Evolutionary conservation across 306 rosid genomes (phyloP), one percentile per base, ranked within the genome.

Genomic region (Vicia sativa): DNA sequence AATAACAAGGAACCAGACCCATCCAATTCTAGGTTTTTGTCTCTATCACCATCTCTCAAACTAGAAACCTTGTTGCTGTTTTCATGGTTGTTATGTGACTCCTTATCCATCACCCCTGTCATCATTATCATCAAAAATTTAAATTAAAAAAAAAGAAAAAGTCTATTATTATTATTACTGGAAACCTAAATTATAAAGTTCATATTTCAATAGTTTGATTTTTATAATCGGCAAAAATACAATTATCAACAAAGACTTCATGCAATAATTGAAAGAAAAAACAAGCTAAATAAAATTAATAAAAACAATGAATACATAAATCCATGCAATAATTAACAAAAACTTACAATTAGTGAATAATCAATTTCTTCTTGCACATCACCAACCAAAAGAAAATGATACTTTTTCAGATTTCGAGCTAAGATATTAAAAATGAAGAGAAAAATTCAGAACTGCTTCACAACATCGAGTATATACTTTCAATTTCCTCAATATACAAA

Each of bases 71-170:
- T 71, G 62, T 56, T 70, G 48, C 49, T 72, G 46, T 34, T 79
- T 42, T 7, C 49, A 48, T 68, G 67, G 65, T 67, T 70, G 67
- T 74, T 63, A 46, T 14, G 45, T 28, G 82, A 21, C 71, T 83
- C 95, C 72, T 78, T 79, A 50, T 91, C 96, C 97, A 91, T 91
- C 86, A 61, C 61, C 35, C 82, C 85, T 84, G 78, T 71, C 78
- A 50, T 70, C 77, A 56, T 14, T 37, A 44, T 65, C 42, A 56
- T 56, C 23, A n/a, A n/a, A n/a, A n/a, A n/a, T n/a, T n/a, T n/a
- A n/a, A n/a, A n/a, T n/a, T n/a, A n/a, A n/a, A n/a, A n/a, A n/a
- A n/a, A n/a, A n/a, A n/a, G n/a, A n/a, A n/a, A n/a, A n/a, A n/a
- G n/a, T n/a, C n/a, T n/a, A 0, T 54, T 12, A 10, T 23, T 19